Base-by-base conservation (phyloP, 345 rosid genomes). In the Odontarrhena argentea region DNA sequence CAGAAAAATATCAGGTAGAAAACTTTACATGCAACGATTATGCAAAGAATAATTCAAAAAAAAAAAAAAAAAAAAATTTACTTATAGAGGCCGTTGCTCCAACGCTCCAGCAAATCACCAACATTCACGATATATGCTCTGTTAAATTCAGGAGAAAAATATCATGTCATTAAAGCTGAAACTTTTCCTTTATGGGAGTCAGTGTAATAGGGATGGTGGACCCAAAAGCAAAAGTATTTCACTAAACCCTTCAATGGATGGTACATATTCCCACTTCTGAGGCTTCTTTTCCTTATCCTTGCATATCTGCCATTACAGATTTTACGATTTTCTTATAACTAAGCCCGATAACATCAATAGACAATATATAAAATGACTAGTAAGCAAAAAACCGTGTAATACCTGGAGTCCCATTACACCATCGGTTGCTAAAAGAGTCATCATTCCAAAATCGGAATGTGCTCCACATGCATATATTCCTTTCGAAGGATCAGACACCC, bases 391-490 rank as follows among this genome's bases (percentile, higher is more conserved):
- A 41, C 3, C 4, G 41, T 36, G 12, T 22, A 22, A 36, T 79
- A 87, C 98, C 74, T 89, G 96, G 52, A 89, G 91, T 40, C 93
- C 98, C 53, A 54, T 50, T 14, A 86, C 86, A 45, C 77, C 80
- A 74, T 89, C 96, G 1, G 91, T 92, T 28, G 88, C 91, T 73
- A 92, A 74, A 24, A 92, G 93, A 43, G 96, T 82, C 51, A 92
- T 81, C 74, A 89, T 68, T 64, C 96, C 96, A 15, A 46, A 86
- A 78, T 92, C 98, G 50, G 93, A 82, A 76, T 92, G 98, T 46
- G 98, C 93, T 62, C 96, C 96, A 67, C 89, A 87, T 63, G 84
- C 93, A 80, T 55, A 89, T 78, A 92, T 47, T 64, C 95, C 98
- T 65, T 70, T 80, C 0, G 77, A 77, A 6, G 96, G 96, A 85